phyloP scores from a whole-genome alignment of 148 eudicot species.

The Vaccinium vitisidaea region DNA sequence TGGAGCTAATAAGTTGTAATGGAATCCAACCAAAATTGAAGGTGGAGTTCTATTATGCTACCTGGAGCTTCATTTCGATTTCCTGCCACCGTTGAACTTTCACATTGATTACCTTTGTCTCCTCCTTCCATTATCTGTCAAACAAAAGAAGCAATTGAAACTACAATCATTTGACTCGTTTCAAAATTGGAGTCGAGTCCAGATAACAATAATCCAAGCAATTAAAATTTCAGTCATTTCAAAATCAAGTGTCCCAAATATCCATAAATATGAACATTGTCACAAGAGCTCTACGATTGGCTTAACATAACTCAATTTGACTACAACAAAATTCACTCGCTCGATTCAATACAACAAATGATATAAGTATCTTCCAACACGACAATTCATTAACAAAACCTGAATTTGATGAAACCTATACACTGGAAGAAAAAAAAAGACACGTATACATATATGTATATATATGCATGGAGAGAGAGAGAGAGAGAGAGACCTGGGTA shows the following conservation, averaged over 20 bases:
- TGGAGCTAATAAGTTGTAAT: background rate
- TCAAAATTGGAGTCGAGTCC: background rate
- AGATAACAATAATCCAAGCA: background rate
- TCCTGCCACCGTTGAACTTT: background rate
- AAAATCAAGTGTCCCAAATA: background rate
- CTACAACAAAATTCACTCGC: background rate
- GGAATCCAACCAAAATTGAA: background rate
- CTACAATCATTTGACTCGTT: background rate
- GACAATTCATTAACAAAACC: background rate
- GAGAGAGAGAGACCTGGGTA: background rate
- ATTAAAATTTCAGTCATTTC: background rate
- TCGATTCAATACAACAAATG: background rate
- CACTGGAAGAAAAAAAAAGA: background rate
- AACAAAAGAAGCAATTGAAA: background rate
- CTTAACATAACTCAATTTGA: background rate
- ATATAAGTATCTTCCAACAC: background rate
- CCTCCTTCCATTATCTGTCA: slow-evolving; percentile 10
- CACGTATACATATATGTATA: background rate
- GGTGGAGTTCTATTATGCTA: background rate
- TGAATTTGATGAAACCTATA: background rate
- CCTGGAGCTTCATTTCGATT: slow-evolving; percentile 22
- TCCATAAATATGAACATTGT: background rate
- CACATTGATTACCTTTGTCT: background rate
- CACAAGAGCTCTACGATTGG: background rate
- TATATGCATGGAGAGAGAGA: background rate